Evolutionary conservation across 2,329 filamentous ascomycete genomes (phyloP), one percentile per base, ranked within the genome.

Genomic region (Calonectria hawksworthii): DNA sequence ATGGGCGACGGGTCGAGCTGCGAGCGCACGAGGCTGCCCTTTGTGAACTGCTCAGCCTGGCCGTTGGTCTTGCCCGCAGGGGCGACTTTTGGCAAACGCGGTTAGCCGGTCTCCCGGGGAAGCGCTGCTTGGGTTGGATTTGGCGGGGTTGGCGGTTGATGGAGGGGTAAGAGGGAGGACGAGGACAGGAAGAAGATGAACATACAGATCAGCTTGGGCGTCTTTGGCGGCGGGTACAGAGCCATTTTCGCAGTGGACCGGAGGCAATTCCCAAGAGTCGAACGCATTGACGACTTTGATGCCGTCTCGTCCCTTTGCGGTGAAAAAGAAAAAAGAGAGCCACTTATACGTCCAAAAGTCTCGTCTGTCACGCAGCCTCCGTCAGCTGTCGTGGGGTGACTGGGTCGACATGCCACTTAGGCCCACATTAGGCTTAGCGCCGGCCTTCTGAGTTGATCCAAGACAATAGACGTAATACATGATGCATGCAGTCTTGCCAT

Each of bases 21-120:
- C 1, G 85, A 80, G 61, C 87, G 89, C 44, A 89, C 88, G 36
- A 98, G 91, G 1, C 89, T 88, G 79, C 91, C 91, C 69, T 84
- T 85, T 65, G 90, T 92, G 88, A 96, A 98, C 84, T 98, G 95
- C 30, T 91, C 92, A 14, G 95, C 95, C 83, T 94, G 94, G 2
- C 88, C 87, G 68, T 90, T 87, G 68, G 88, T 85, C 76, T 90
- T 86, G 77, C 89, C 91, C 54, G 92, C 91, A 5, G 94, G 93
- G 8, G 93, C 93, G 85, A 95, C 91, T 90, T 23, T 28, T 54
- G 7, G 56, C 32, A 38, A 18, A 32, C 5, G 14, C 14, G 51
- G 44, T 47, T 47, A 47, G 44, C 44, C n/a, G 44, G 44, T 23
- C 11, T 7, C 5, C 44, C n/a, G 5, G n/a, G 9, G n/a, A 50